These are phyloP conservation scores for Sphaerulina musiva DNA, from an alignment of 2,329 filamentous ascomycete genomes.

Conservation along the genomic window DNA sequence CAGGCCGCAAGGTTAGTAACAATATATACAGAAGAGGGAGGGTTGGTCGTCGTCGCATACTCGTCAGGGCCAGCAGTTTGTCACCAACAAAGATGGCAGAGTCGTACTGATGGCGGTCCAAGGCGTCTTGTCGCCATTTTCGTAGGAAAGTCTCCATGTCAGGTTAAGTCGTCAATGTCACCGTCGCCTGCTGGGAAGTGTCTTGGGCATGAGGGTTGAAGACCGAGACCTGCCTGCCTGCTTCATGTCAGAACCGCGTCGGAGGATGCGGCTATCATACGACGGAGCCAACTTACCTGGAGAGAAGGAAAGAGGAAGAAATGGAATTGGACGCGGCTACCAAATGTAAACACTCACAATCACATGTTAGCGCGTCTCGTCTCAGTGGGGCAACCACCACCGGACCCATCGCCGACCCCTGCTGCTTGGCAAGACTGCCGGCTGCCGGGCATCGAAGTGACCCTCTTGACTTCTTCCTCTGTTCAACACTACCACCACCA, in stretches of 20 bases:
- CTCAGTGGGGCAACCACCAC: neutral
- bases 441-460: too few relatives aligned
- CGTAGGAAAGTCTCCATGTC: slow-evolving; percentile 87
- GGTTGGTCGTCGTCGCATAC: slow-evolving; percentile 45
- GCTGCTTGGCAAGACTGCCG: neutral
- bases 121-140: slow-evolving; percentile 89
- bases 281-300: slow-evolving; percentile 15
- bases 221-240: neutral
- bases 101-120: slow-evolving; percentile 94
- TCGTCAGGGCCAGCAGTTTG: slow-evolving; percentile 89
- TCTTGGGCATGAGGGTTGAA: neutral
- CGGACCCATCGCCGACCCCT: neutral
- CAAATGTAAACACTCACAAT: neutral
- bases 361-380: neutral
- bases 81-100: slow-evolving; percentile 95
- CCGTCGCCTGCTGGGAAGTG: slow-evolving; percentile 6
- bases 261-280: neutral
- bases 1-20: slow-evolving; percentile 3
- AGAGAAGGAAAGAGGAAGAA: slow-evolving; percentile 5
- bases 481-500: neutral
- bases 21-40: neutral
- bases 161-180: slow-evolving; percentile 5
- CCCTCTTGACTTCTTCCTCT: neutral
- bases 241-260: neutral
- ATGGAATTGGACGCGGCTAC: neutral